Evolutionary conservation across 768 basidiomycete genomes (phyloP).

Genomic region (Chalciporus piperatus): DNA sequence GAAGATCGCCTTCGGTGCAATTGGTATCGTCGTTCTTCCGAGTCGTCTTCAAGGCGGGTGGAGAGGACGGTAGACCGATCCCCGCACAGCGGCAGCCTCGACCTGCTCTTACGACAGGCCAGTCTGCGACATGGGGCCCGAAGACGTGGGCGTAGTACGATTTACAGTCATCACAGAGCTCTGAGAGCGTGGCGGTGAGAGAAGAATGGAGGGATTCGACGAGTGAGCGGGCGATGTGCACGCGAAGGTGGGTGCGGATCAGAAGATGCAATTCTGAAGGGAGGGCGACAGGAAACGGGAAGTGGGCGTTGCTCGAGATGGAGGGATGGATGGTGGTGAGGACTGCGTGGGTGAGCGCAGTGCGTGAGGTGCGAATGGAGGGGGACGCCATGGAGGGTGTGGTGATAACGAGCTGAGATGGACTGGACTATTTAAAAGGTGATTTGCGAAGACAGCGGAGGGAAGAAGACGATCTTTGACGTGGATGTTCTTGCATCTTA

Average conservation of each 20-base stretch:
- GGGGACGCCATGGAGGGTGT: slow-evolving; percentile 14
- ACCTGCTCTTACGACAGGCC: slow-evolving; percentile 46
- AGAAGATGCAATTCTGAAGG: slow-evolving; percentile 53
- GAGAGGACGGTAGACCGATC: slow-evolving; percentile 15
- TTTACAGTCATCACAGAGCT: slow-evolving; percentile 48
- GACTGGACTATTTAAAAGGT: slow-evolving; percentile 14
- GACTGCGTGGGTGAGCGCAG: slow-evolving; percentile 49
- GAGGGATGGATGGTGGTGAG: slow-evolving; percentile 49
- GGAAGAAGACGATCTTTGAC: slow-evolving; percentile 12
- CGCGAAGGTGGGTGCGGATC: slow-evolving; percentile 48
- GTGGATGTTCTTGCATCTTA: slow-evolving; percentile 2
- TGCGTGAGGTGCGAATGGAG: slow-evolving; percentile 38
- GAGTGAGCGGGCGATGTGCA: slow-evolving; percentile 40
- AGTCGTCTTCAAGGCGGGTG: slow-evolving; percentile 8
- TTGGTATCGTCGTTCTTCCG: slow-evolving; percentile 1
- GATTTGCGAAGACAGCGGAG: slow-evolving; percentile 25
- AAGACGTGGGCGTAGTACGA: slow-evolving; percentile 54
- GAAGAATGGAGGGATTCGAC: slow-evolving; percentile 41
- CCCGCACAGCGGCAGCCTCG: slow-evolving; percentile 47
- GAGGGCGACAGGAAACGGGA: slow-evolving; percentile 29
- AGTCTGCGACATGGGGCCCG: slow-evolving; percentile 50
- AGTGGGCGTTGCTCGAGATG: slow-evolving; percentile 30
- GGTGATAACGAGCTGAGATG: background rate
- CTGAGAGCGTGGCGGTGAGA: slow-evolving; percentile 28
- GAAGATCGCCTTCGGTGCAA: slow-evolving; percentile 18